A percentile compares a stretch with the other conserved stretches of the same genome.
These are phyloP conservation scores for Cyclotella baltica DNA, from an alignment of 108 stramenopile genomes.

Conservation along the genomic window DNA sequence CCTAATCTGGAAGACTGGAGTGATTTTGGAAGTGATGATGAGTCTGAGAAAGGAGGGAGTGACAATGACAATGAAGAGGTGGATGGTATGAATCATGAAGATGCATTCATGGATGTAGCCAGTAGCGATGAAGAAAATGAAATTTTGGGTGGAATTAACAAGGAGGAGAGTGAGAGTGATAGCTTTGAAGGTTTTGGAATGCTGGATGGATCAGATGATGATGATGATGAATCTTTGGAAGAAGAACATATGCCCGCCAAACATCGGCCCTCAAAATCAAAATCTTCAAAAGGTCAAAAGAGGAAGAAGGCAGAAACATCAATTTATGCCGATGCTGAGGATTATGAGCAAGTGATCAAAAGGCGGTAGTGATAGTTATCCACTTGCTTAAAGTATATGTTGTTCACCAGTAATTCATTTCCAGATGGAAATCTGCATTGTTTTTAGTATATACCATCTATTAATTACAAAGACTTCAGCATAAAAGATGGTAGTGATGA, in stretches of 20 bases:
- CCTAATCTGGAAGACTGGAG: slow-evolving; percentile 93
- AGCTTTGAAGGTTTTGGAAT: slow-evolving; percentile 33
- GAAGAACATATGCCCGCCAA: background rate
- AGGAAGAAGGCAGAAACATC: slow-evolving; percentile 32
- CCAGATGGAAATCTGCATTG: no score
- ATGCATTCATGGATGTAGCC: slow-evolving; percentile 67
- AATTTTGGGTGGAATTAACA: slow-evolving; percentile 33
- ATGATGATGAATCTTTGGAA: slow-evolving; percentile 15
- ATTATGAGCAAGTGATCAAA: slow-evolving; percentile 59
- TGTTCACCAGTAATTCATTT: no score
- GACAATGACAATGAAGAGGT: slow-evolving; percentile 36
- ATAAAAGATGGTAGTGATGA: no score
- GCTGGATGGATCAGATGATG: slow-evolving; percentile 42
- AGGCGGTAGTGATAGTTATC: background rate
- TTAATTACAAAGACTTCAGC: no score
- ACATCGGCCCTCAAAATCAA: background rate
- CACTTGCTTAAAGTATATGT: background rate
- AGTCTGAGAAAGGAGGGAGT: slow-evolving; percentile 47
- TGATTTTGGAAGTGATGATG: slow-evolving; percentile 72
- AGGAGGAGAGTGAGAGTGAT: slow-evolving; percentile 55
- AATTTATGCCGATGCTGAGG: slow-evolving; percentile 72
- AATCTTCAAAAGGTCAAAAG: slow-evolving; percentile 25
- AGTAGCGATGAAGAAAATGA: slow-evolving; percentile 59
- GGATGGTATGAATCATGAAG: slow-evolving; percentile 51
- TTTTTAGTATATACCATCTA: no score